Evolutionary conservation across 768 basidiomycete species (phyloP).

Genomic region (Hemileccinum impolitum): DNA sequence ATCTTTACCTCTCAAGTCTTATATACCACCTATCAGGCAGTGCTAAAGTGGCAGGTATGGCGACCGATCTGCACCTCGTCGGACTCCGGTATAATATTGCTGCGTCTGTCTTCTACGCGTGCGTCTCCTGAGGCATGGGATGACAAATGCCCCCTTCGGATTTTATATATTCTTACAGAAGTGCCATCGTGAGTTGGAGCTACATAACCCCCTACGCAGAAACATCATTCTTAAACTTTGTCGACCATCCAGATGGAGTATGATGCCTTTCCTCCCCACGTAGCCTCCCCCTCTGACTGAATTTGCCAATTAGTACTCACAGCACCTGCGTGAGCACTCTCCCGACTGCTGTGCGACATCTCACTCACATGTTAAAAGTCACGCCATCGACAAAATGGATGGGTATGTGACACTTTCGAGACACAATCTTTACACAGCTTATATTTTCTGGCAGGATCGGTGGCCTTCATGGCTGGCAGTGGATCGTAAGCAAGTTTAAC

Average conservation of each 20-base stretch:
- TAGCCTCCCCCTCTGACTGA: neutral
- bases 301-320: neutral
- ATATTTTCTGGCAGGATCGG: neutral
- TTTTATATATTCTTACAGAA: neutral
- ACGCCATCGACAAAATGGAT: neutral
- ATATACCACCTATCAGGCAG: neutral
- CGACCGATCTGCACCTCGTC: neutral
- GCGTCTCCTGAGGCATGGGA: neutral
- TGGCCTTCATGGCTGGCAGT: slow-evolving; percentile 3
- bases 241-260: slow-evolving; percentile 6
- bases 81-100: slow-evolving; percentile 1
- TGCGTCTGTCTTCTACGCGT: slow-evolving; percentile 1
- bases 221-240: neutral
- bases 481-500: slow-evolving; percentile 2
- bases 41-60: neutral
- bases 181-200: neutral
- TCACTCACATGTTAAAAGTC: neutral
- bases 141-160: neutral
- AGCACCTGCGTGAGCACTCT: neutral
- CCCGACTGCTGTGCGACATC: neutral
- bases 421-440: neutral
- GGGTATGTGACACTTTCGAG: neutral
- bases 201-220: neutral
- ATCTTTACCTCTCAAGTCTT: neutral
- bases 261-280: neutral